Conservation (phyloP, 805 yeast species). For the Pichia exigua region DNA sequence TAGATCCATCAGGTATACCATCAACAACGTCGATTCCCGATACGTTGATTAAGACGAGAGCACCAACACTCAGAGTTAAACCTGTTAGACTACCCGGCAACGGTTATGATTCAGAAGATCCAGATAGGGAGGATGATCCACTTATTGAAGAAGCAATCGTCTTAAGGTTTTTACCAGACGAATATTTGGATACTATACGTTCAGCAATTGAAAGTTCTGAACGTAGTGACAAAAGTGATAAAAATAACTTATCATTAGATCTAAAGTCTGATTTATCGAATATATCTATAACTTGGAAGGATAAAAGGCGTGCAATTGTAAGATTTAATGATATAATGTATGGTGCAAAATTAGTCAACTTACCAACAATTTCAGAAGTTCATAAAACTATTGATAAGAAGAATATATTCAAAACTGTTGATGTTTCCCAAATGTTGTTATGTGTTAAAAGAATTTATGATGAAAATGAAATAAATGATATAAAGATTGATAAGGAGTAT, state of each 20-base stretch:
- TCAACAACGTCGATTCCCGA: conserved; percentile 12
- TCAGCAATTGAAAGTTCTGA: conserved; percentile 62
- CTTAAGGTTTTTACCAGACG: conserved; percentile 60
- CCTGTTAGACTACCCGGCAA: conserved; percentile 78
- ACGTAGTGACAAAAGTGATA: conserved; percentile 5
- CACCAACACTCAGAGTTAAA: conserved; percentile 44
- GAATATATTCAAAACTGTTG: conserved; percentile 80
- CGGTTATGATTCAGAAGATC: conserved; percentile 95
- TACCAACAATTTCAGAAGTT: conserved; percentile 83
- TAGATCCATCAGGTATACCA: conserved; percentile 30
- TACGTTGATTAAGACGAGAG: conserved; percentile 20
- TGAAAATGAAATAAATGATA: conserved; percentile 39
- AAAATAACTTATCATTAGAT: background rate
- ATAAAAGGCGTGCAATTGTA: conserved; percentile 70
- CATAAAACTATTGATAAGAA: conserved; percentile 86
- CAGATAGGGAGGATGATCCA: conserved; percentile 94
- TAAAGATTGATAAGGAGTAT: conserved; percentile 34
- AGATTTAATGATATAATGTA: conserved; percentile 61
- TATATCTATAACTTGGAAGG: conserved; percentile 74
- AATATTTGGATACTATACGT: conserved; percentile 65
- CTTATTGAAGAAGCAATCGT: conserved; percentile 80
- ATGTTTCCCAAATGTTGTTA: conserved; percentile 75
- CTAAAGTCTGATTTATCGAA: conserved; percentile 50
- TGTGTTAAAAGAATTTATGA: conserved; percentile 48
- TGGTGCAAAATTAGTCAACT: conserved; percentile 78